Base-by-base conservation (phyloP, 176 grass and related monocot genomes). In the Secale cereale region DNA sequence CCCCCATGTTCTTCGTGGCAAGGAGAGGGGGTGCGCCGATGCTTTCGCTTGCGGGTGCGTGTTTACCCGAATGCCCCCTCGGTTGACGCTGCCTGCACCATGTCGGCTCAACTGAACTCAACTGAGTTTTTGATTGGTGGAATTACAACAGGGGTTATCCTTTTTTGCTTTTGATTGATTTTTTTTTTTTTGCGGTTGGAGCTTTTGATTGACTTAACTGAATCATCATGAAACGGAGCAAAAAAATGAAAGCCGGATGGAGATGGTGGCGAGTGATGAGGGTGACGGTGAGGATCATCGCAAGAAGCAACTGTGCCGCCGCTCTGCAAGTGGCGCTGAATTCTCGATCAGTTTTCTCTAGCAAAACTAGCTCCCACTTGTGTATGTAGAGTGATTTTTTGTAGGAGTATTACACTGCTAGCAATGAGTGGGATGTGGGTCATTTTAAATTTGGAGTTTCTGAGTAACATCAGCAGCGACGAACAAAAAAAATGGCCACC, bases 51-150 rank as follows among this genome's bases (percentile, higher is more conserved):
- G 59, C 31, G 25, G 59, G 81, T 63, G 26, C 5, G 45, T 14
- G 2, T 36, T 89, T 85, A 85, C 88, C 4, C 45, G 37, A 78
- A 41, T 74, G 33, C 73, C 88, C 33, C 57, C 57, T 16, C 31
- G 13, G 52, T 33, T 79, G 76, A 80, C 33, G 8, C 36, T 6
- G 65, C 65, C 65, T 32, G 30, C 28, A 16, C 33, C 26, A 26
- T 25, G 41, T 54, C 33, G 23, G 2, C 8, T 23, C 22, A 13
- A 6, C 45, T 50, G 46, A 50, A 0, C 46, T 17, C 10, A 13
- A 1, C 46, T 50, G 46, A 50, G 46, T 7, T 26, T 16, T 43
- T 30, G 5, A 83, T 72, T 48, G 23, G 3, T 8, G 1, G 22
- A 25, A 71, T 71, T 54, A 54, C 50, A 50, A 50, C 46, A 50